Evolutionary conservation across 176 grass and related monocot genomes (phyloP), one percentile per base, ranked within the genome.

Genomic region (Chloris gayana): DNA sequence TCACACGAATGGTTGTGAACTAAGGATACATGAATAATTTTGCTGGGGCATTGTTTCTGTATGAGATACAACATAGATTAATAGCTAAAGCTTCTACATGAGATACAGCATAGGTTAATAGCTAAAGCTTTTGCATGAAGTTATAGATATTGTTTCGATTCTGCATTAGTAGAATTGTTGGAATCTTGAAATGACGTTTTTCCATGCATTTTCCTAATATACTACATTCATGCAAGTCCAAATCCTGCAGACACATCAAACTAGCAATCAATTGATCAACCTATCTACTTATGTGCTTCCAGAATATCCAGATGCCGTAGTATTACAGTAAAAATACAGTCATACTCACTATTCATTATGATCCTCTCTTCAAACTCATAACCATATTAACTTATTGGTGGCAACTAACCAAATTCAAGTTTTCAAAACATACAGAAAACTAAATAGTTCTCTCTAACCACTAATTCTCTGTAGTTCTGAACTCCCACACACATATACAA

Each of bases 71-170:
- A 1, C 4, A 9, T 73, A 60, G 62, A 5, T 34, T 15, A 53
- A 79, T 33, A 79, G 24, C 14, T 56, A 34, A 4, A 66, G 46
- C 14, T 54, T 75, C 25, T 79, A 14, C 41, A 67, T 83, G 17
- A 67, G 47, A 50, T 50, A 50, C 15, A 54, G 19, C 4, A 9
- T 73, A 60, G 62, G 14, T 34, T 15, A 53, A 79, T 33, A 79
- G 24, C 14, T 56, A 34, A 4, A 66, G 46, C 14, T 54, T 75
- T 19, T 79, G 21, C 41, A 67, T 83, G 17, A 67, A 49, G 38
- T 12, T 60, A 63, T 64, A 14, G 10, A 4, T 49, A 60, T 60
- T 84, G 65, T 64, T 61, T 32, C 14, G 35, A 39, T 35, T 67
- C 38, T 60, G 1, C n/a, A 4, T 67, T 49, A 37, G 22, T 62